Evolutionary conservation across 129 eudicot genomes (phyloP).

Genomic region (Tagetes patula): DNA sequence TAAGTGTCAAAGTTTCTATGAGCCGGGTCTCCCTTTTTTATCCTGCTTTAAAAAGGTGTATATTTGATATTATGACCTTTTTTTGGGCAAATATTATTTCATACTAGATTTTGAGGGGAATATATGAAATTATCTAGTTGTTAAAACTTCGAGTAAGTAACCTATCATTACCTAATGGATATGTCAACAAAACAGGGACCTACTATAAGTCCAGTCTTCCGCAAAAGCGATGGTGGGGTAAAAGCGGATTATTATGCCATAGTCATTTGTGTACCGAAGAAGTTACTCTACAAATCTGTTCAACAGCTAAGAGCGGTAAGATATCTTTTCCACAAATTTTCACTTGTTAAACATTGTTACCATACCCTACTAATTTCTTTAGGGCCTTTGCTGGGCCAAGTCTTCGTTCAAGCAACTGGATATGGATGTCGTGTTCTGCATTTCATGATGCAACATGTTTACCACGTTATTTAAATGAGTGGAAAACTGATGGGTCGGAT

Average conservation of each 20-base stretch:
- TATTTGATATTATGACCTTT: not conserved
- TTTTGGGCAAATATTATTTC: not conserved
- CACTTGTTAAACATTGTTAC: constrained; percentile 12
- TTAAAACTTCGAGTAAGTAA: not conserved
- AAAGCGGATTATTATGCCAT: constrained; percentile 78
- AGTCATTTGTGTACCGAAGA: constrained; percentile 93
- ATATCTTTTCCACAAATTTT: constrained; percentile 4
- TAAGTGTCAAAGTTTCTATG: no score
- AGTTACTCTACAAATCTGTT: constrained; percentile 78
- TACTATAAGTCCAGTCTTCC: constrained; percentile 82
- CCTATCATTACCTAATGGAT: not conserved
- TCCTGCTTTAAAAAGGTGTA: not conserved
- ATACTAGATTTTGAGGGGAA: not conserved
- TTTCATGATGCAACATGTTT: not conserved
- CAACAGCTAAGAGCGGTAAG: constrained; percentile 91
- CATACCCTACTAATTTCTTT: not conserved
- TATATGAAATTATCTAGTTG: not conserved
- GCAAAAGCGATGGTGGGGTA: constrained; percentile 58
- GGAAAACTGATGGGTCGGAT: no score
- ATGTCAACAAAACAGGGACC: constrained; percentile 65
- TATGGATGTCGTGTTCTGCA: not conserved
- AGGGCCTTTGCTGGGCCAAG: not conserved
- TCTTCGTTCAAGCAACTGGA: not conserved
- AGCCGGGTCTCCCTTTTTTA: no score
- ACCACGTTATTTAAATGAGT: not conserved